Percentiles rank a stretch among this genome's conserved stretches.
These are phyloP conservation scores for Aegilops speltoides DNA, from an alignment of 176 grass and related monocot species.

Conservation along the genomic window DNA sequence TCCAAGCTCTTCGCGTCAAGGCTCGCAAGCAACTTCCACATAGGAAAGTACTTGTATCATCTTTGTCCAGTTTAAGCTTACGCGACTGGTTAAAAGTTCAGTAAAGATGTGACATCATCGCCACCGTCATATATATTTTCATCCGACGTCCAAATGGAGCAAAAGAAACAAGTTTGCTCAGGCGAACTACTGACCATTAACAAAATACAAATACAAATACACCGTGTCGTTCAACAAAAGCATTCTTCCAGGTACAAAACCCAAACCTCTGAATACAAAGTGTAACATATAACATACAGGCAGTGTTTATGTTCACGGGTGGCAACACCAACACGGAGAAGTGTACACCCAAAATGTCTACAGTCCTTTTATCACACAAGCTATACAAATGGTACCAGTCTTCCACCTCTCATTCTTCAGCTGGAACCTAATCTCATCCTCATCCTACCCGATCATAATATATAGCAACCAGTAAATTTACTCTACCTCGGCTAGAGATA, in stretches of 20 bases:
- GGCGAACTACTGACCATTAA: neutral
- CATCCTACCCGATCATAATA: constrained; percentile 24
- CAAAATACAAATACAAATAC: neutral
- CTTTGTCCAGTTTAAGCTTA: neutral
- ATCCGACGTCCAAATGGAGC: neutral
- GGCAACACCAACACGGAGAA: neutral
- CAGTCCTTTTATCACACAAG: constrained; percentile 21
- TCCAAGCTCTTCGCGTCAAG: too few species aligned
- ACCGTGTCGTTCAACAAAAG: constrained; percentile 1
- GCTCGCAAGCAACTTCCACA: neutral
- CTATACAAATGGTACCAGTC: constrained; percentile 60
- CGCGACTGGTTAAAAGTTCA: too few species aligned
- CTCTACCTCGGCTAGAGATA: constrained; percentile 33
- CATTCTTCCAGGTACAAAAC: neutral
- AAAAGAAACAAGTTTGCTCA: neutral
- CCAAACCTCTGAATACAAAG: neutral
- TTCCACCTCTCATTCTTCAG: neutral
- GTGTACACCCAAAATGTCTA: constrained; percentile 45
- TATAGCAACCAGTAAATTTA: neutral
- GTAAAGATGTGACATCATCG: neutral
- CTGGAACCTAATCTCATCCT: constrained; percentile 26
- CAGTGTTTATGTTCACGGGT: constrained; percentile 15
- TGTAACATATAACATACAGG: constrained; percentile 20
- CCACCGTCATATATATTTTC: neutral
- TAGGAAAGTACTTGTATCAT: too few species aligned